Percentiles rank a stretch among this genome's conserved stretches.
Conservation (phyloP, 192 early-diverging fungal species). For the Podila verticillata region DNA sequence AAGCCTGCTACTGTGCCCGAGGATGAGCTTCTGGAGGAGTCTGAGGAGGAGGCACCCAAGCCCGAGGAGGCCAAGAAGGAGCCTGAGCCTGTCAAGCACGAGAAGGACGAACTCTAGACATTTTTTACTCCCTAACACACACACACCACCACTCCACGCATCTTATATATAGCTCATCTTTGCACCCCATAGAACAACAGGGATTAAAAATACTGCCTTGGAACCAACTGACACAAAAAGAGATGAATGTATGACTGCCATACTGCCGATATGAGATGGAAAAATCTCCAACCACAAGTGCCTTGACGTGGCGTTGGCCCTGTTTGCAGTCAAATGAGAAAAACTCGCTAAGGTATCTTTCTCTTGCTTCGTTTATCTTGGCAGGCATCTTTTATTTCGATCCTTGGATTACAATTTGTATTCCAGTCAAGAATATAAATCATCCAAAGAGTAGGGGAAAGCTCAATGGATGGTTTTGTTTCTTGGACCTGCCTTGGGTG, state of each 20-base stretch:
- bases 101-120: slow-evolving; percentile 46
- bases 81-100: slow-evolving; percentile 25
- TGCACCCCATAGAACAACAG: no score
- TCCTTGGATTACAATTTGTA: not conserved
- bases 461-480: not conserved
- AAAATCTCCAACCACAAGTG: no score
- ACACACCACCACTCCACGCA: no score
- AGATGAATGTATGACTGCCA: no score
- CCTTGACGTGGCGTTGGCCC: no score
- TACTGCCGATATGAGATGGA: no score
- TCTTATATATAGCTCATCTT: no score
- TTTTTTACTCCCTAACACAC: not conserved
- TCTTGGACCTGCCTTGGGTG: not conserved
- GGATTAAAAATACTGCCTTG: no score
- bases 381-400: not conserved
- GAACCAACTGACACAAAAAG: no score
- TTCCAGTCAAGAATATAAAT: not conserved
- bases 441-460: not conserved
- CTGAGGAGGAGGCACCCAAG: slow-evolving; percentile 3
- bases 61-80: slow-evolving; percentile 4
- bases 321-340: no score
- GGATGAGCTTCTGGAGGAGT: slow-evolving; percentile 13
- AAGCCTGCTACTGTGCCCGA: slow-evolving; percentile 4
- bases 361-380: not conserved
- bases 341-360: not conserved